Base-by-base conservation (phyloP, 108 stramenopile genomes). In the Pseudonitzschia multiseries region DNA sequence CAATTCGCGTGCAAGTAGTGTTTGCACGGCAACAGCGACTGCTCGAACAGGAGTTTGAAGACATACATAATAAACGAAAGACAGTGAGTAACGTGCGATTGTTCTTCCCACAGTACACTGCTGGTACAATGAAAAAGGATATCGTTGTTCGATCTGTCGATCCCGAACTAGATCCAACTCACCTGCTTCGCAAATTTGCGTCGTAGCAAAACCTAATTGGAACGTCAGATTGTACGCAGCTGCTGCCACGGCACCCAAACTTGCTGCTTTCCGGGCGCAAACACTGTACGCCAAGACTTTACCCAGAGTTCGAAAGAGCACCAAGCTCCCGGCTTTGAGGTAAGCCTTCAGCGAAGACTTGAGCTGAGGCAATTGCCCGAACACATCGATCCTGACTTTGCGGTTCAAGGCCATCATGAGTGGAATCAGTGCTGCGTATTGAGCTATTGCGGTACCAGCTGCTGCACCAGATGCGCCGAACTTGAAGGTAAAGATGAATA, bases 201-300 rank as follows among this genome's bases (percentile, higher is more conserved):
- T 96, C 12, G 94, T 96, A 1, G 95, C 97, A 73, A 96, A 93
- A 27, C 97, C 97, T 9, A 97, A 71, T 79, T 96, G 93, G 70
- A 97, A 97, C 0, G 93, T 94, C 0, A 97, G 78, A 69, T 93
- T 93, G 83, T 97, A 95, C 0, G 93, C 95, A 12, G 97, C 97
- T 12, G 93, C 92, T 20, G 86, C 79, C 3, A 95, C 87, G 13
- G 93, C 67, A 2, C 97, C 97, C 50, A 96, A 81, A 42, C 89
- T 41, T 13, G 95, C 95, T n/a, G 80, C 75, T 68, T 94, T 81
- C 22, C 92, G 78, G 17, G 91, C 93, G 80, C 93, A 94, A 27
- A 93, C 86, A 8, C 93, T 86, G 77, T 97, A 97, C 10, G 91
- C 90, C 70, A 86, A 68, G 13, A 97, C 93, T 82, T 97, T 96